Evolutionary conservation across 352 stramenopile genomes (phyloP), one percentile per base, ranked within the genome.

Genomic region (Globisporangium abappressorium): DNA sequence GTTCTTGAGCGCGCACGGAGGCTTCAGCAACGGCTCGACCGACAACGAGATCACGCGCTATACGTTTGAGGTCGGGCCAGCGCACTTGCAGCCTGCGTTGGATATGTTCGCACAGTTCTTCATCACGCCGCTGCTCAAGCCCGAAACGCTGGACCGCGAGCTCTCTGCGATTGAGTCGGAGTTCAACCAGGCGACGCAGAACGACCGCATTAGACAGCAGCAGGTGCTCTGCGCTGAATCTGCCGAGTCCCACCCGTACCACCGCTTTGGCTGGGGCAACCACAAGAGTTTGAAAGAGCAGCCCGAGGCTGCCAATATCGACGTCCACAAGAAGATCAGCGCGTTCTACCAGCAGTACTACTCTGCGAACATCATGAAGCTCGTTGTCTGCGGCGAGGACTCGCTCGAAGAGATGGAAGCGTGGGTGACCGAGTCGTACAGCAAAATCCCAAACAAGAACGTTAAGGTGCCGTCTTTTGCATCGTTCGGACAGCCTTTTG

Each of bases 21-120:
- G 94, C 26, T 95, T 85, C 66, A 95, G 82, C 74, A 98, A 98
- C 64, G 94, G 94, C 22, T 91, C 91, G 33, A 98, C 94, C 5
- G 94, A 98, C 75, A 94, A 94, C 60, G 93, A 98, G 70, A 64
- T 90, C 47, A 98, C 94, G 34, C 91, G 90, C 60, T 99, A 98
- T 76, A 94, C 97, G 61, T 98, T 99, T 76, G 91, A 98, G 59
- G 87, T 98, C 30, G 76, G 84, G 7, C 84, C 85, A 5, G 74
- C 73, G 4, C 68, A 90, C 57, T 57, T 96, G 58, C 65, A 83
- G 65, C 65, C 77, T 18, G 87, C 89, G n/a, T 72, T 97, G 9
- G 89, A 97, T 64, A 97, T 96, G 75, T 98, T 98, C 77, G 91
- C 93, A 22, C 91, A 98, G 65, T 98, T 98, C 68, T 98, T 98